Base-by-base conservation (phyloP, 768 basidiomycete genomes). In the Dacryopinax primogenitus region DNA sequence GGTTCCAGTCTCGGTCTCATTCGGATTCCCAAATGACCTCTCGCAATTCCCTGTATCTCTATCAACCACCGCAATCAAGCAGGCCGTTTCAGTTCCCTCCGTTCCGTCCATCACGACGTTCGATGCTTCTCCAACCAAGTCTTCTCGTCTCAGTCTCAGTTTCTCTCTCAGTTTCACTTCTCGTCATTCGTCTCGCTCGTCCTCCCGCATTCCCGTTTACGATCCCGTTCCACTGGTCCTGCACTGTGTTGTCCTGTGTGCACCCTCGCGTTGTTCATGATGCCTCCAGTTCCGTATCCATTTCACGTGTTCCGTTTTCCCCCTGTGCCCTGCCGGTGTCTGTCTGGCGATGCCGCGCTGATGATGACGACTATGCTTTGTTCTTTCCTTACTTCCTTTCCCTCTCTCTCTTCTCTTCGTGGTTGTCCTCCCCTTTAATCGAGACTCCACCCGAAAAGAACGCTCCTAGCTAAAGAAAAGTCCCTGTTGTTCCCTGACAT, bases 321-420 rank as follows among this genome's bases (percentile, higher is more conserved):
- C 26, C 18, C 41, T 44, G 9, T 58, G 26, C 26, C 26, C 4
- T 30, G 35, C 15, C 62, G 33, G 62, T 41, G 62, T 63, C 37
- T 41, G 62, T 63, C 30, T 61, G 62, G 62, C 18, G 62, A 63
- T 35, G 62, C 34, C 62, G 62, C n/a, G 62, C 28, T 35, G 62
- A 63, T 63, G 62, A 35, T 63, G 33, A 41, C 62, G 33, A 41
- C 62, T 35, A 63, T 36, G 37, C 62, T 63, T 28, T 13, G 32
- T 9, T 39, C 15, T 45, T 64, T 15, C 30, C 45, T 64, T n/a
- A n/a, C 26, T 39, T 26, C 37, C 33, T 39, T 45, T 64, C 21
- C 63, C 12, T 18, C 21, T 62, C 44, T n/a, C 2, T 35, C 35
- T 23, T n/a, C n/a, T n/a, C n/a, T n/a, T n/a, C n/a, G n/a, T n/a